Percentiles rank a stretch among this genome's conserved stretches.
phyloP scores from a whole-genome alignment of 1,284 basidiomycete species.

The Ceratobasidium sp. region DNA sequence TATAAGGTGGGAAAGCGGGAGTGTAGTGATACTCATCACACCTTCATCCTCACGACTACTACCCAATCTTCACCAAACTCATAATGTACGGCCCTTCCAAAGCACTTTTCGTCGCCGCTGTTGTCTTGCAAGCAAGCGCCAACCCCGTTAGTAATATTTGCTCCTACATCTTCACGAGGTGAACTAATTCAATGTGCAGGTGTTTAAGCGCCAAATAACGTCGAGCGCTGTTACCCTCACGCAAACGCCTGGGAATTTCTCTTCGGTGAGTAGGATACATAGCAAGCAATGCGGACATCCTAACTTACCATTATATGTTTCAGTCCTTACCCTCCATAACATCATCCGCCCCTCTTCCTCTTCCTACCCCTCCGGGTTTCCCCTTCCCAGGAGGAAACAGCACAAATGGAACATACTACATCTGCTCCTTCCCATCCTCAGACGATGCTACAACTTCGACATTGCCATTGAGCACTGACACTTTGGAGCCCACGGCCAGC shows the following conservation, averaged over 20 bases:
- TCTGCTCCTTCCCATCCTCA: constrained; percentile 11
- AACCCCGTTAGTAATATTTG: constrained; percentile 17
- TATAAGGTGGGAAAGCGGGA: constrained; percentile 3
- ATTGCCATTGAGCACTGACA: not conserved
- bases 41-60: not conserved
- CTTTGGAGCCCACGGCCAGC: not conserved
- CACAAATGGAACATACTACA: constrained; percentile 24
- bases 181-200: not conserved
- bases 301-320: not conserved
- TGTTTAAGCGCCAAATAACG: constrained; percentile 9
- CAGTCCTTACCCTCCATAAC: not conserved
- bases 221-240: not conserved
- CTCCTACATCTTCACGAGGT: not conserved
- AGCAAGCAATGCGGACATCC: not conserved
- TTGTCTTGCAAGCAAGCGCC: constrained; percentile 17
- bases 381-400: constrained; percentile 14
- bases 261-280: constrained; percentile 2
- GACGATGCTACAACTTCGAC: not conserved
- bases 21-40: not conserved
- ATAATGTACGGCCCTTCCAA: constrained; percentile 26
- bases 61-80: not conserved
- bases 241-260: not conserved
- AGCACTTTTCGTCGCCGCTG: constrained; percentile 20
- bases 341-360: not conserved
- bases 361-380: not conserved